These are phyloP conservation scores for Fusarium metavorans DNA, from an alignment of 2,329 filamentous ascomycete genomes.

Conservation along the genomic window DNA sequence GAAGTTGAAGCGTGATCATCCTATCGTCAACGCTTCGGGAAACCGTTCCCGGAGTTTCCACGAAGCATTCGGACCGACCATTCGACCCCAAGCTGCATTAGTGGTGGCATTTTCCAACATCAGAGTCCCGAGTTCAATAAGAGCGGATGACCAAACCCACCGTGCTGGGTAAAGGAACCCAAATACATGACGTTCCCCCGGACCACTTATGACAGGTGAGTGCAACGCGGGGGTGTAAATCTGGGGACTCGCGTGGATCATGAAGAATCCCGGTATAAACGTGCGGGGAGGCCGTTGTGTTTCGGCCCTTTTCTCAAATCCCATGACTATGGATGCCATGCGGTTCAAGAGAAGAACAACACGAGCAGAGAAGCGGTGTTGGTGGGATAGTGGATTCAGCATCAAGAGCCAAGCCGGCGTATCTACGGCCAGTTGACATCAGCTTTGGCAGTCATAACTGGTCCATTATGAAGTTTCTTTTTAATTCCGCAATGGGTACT, in stretches of 20 bases:
- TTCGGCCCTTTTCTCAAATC: slow-evolving; percentile 32
- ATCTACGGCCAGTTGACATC: neutral
- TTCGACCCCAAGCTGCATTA: slow-evolving; percentile 2
- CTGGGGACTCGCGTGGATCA: slow-evolving; percentile 23
- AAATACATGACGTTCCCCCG: neutral
- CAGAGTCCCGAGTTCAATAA: neutral
- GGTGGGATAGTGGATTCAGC: slow-evolving; percentile 10
- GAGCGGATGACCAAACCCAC: neutral
- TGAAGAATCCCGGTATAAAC: slow-evolving; percentile 28
- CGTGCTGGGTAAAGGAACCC: neutral
- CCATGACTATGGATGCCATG: slow-evolving; percentile 24
- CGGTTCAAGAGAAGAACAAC: neutral
- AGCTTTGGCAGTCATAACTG: neutral
- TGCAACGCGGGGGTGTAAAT: slow-evolving; percentile 29
- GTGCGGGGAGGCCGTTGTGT: slow-evolving; percentile 25
- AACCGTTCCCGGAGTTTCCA: slow-evolving; percentile 6
- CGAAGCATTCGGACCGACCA: slow-evolving; percentile 28
- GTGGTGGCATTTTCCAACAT: slow-evolving; percentile 4
- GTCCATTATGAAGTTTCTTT: neutral
- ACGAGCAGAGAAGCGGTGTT: neutral
- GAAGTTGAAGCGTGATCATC: neutral
- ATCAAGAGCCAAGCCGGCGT: slow-evolving; percentile 6
- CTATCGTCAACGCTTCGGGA: slow-evolving; percentile 6
- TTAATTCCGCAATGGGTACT: neutral
- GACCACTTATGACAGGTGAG: neutral